Base-by-base conservation (phyloP, 345 rosid genomes). In the Mercurialis annua region DNA sequence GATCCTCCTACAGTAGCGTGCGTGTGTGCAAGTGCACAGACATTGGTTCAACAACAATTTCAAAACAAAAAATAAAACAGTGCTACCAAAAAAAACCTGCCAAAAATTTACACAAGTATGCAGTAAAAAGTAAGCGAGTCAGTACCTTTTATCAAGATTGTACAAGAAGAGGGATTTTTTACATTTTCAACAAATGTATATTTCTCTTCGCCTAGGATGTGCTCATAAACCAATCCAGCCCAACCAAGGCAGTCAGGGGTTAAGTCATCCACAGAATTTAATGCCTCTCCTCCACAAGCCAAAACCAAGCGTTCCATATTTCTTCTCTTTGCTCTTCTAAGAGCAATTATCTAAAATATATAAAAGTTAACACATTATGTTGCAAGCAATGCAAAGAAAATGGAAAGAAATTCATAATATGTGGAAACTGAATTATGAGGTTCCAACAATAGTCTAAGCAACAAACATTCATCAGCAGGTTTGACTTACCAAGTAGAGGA, bases 191-290 rank as follows among this genome's bases (percentile, higher is more conserved):
- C 97, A 73, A 94, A 94, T 15, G 99, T 92, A 81, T 92, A 94
- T 78, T 88, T 91, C 60, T 92, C 97, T 73, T 94, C 99, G 31
- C 99, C 98, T 59, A 94, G 98, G 58, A 84, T 76, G 40, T 94
- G 98, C 77, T 94, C 98, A 75, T 89, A 89, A 20, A 94, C 97
- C 36, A 92, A 85, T 73, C 99, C 98, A 74, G 99, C 98, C 99
- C 93, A 94, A 48, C 99, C 97, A 78, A 94, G 96, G 73, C 84
- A 91, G 44, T 84, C 89, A 2, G 97, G 92, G 42, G 95, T 87
- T 73, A 94, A 69, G 73, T 85, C 89, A 60, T 91, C 97, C 54
- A 94, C 96, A 46, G 93, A 91, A 60, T 89, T 92, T 69, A 95
- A 89, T 75, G 92, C 97, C 75, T 92, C 98, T 75, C 99, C 99